Evolutionary conservation across 2,329 filamentous ascomycete species (phyloP), one percentile per base, ranked within the genome.

Genomic region (Colletotrichum melonis): DNA sequence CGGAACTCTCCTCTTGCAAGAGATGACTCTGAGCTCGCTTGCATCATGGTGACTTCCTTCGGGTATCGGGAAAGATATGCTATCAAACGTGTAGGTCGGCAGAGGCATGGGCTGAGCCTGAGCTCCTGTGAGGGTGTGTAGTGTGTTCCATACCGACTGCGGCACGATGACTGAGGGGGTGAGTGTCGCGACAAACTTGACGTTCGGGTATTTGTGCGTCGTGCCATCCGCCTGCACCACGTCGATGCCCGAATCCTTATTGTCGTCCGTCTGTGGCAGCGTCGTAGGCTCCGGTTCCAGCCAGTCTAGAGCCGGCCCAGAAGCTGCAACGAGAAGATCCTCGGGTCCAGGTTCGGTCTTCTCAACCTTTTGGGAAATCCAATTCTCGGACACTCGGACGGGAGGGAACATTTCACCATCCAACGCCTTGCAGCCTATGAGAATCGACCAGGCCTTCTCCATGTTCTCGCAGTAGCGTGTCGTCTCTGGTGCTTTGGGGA

Each of bases 81-180:
- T 82, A 82, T 93, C 92, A 74, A 91, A 90, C 1, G 90, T 89
- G 56, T 70, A 65, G 5, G 87, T 84, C 2, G 83, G 80, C 58
- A 75, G 71, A 71, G 86, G 85, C 55, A 76, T 82, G 66, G 76
- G 80, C 19, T 84, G 84, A 5, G 84, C 79, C 56, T 83, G 83
- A 24, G 85, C 80, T 2, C 88, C 88, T 8, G 91, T 88, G 3
- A 88, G 85, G 66, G 89, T 86, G 74, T 92, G 88, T 7, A 95
- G 86, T 30, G 91, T 88, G 71, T 88, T 85, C 78, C 92, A 92
- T 22, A 92, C 87, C 46, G 86, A 86, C 58, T 91, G 88, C 0
- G 94, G 92, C 5, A 97, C 86, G 14, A 92, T 87, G 11, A 97
- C 83, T 0, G 94, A 93, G 1, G 94, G 94, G 69, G 94, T 90